These are phyloP conservation scores for Tilletia indica DNA, from an alignment of 1,284 basidiomycete genomes.

Conservation along the genomic window DNA sequence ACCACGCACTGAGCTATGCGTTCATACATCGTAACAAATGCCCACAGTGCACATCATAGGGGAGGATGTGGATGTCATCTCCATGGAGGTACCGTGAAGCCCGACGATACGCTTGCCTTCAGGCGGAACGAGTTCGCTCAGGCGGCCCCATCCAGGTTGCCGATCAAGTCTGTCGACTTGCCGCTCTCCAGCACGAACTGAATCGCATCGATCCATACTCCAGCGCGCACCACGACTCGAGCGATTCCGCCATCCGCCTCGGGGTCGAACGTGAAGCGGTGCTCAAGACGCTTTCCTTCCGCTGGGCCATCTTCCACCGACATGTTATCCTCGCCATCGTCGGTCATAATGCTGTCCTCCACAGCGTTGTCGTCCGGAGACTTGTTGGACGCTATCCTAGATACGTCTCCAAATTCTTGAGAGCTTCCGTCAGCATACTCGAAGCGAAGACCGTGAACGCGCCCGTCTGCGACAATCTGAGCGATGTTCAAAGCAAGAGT, in stretches of 20 bases:
- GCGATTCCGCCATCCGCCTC: slow-evolving; percentile 25
- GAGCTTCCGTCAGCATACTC: slow-evolving; percentile 2
- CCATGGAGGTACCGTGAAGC: slow-evolving; percentile 21
- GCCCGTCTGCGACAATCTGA: too few species aligned
- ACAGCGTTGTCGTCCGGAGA: too few species aligned
- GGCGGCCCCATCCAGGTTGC: slow-evolving; percentile 28
- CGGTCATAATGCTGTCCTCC: too few species aligned
- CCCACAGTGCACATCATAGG: background rate
- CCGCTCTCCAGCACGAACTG: slow-evolving; percentile 31
- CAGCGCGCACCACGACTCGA: slow-evolving; percentile 26
- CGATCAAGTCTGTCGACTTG: slow-evolving; percentile 27
- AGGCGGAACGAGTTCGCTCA: slow-evolving; percentile 28
- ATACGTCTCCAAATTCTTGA: background rate
- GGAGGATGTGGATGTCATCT: too few species aligned
- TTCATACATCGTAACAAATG: background rate
- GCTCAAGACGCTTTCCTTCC: too few species aligned
- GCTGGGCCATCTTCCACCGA: too few species aligned
- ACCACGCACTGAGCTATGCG: too few species aligned
- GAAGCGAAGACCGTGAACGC: background rate
- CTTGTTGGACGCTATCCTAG: too few species aligned
- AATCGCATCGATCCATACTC: slow-evolving; percentile 35
- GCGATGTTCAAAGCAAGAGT: too few species aligned
- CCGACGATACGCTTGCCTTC: slow-evolving; percentile 27
- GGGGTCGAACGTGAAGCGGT: background rate
- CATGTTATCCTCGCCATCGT: too few species aligned